These are phyloP conservation scores for Akanthomyces dipterigenus DNA, from an alignment of 2,329 filamentous ascomycete species.

Conservation along the genomic window DNA sequence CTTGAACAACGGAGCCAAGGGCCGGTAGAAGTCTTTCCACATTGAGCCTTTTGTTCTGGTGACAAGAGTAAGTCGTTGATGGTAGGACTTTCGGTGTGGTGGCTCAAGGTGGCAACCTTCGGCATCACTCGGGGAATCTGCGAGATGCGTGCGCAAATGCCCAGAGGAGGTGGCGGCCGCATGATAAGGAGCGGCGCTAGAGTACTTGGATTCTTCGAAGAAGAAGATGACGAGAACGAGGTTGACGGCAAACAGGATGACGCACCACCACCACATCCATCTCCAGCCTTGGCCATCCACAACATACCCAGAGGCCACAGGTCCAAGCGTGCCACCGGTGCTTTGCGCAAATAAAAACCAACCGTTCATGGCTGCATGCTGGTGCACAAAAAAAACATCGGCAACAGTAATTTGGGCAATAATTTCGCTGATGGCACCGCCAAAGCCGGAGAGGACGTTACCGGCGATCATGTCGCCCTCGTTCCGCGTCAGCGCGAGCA, in stretches of 20 bases:
- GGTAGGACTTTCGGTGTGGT: neutral
- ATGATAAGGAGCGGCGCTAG: neutral
- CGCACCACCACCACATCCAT: constrained; percentile 22
- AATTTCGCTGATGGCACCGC: constrained; percentile 32
- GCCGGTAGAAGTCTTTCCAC: neutral
- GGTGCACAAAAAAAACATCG: constrained; percentile 27
- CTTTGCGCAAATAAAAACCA: constrained; percentile 23
- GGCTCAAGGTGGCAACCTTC: neutral
- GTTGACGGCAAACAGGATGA: neutral
- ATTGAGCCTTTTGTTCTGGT: neutral
- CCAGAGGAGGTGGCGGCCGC: neutral
- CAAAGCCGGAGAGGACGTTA: constrained; percentile 24
- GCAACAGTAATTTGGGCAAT: constrained; percentile 31
- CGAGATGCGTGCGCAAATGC: neutral
- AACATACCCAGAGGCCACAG: constrained; percentile 17
- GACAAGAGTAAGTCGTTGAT: neutral
- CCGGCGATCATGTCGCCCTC: constrained; percentile 15
- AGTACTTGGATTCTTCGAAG: constrained; percentile 1
- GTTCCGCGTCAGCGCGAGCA: constrained; percentile 13
- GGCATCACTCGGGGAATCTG: neutral
- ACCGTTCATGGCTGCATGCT: constrained; percentile 23
- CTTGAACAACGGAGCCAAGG: neutral
- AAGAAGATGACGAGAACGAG: neutral
- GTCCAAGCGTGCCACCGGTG: constrained; percentile 20
- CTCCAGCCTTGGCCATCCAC: constrained; percentile 21